Conservation (phyloP, 257 asterid species). For the Orobanche coerulescens region DNA sequence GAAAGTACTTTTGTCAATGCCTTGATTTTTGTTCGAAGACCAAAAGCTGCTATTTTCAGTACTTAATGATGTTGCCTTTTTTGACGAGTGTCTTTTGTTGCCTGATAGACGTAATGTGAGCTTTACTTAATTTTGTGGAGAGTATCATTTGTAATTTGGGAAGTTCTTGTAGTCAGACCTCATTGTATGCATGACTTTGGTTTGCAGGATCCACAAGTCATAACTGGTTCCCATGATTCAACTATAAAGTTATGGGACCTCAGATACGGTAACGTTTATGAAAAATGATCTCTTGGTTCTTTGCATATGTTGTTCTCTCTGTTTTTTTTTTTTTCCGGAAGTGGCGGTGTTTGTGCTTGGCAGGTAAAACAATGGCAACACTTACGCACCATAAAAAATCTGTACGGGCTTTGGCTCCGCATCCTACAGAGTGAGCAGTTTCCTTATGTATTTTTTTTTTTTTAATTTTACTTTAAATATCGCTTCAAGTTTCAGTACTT, state of each 20-base stretch:
- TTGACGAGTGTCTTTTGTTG: not conserved
- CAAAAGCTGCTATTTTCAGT: not conserved
- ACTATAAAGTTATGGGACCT: slow-evolving; percentile 95
- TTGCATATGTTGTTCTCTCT: slow-evolving; percentile 10
- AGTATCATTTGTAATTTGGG: slow-evolving; percentile 13
- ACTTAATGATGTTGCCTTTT: not conserved
- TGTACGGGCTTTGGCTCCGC: slow-evolving; percentile 79
- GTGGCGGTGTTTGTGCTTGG: slow-evolving; percentile 25
- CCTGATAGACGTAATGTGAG: not conserved
- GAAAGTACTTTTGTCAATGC: not conserved
- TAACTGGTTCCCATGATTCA: slow-evolving; percentile 92
- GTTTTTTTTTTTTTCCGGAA: too few species aligned
- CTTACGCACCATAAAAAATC: slow-evolving; percentile 88
- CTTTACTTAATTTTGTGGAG: not conserved
- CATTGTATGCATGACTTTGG: slow-evolving; percentile 12
- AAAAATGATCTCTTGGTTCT: not conserved
- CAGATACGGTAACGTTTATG: slow-evolving; percentile 48
- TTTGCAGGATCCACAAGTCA: slow-evolving; percentile 94
- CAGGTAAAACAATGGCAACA: slow-evolving; percentile 84
- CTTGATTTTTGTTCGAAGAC: not conserved
- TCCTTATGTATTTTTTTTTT: not conserved
- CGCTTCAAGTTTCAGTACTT: slow-evolving; percentile 6
- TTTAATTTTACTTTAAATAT: slow-evolving; percentile 8
- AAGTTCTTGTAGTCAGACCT: slow-evolving; percentile 14
- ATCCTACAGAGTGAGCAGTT: slow-evolving; percentile 64